Evolutionary conservation across 2,329 filamentous ascomycete species (phyloP).

Genomic region (Scorias spongiosa): DNA sequence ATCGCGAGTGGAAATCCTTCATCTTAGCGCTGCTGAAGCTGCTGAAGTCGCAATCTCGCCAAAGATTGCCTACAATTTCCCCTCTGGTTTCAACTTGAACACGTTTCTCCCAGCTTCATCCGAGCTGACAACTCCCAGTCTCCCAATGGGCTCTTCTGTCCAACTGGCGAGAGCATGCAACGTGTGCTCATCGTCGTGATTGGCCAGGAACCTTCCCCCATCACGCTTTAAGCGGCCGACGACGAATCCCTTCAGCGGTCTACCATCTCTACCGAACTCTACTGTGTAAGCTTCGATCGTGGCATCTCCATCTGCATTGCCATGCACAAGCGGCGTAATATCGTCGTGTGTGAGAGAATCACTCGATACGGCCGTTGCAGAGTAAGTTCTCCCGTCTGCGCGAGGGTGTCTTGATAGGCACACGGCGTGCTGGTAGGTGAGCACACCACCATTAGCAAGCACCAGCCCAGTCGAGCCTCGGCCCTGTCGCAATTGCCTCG

Average conservation of each 20-base stretch:
- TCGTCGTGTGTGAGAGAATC: slow-evolving; percentile 24
- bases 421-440: slow-evolving; percentile 51
- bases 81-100: slow-evolving; percentile 12
- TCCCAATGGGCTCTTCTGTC: slow-evolving; percentile 34
- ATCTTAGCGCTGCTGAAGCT: too few species aligned
- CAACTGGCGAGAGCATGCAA: slow-evolving; percentile 30
- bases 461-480: slow-evolving; percentile 38
- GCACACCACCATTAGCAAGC: slow-evolving; percentile 49
- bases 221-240: slow-evolving; percentile 35
- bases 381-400: slow-evolving; percentile 28
- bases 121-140: slow-evolving; percentile 29
- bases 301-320: not conserved
- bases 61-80: too few species aligned
- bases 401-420: slow-evolving; percentile 31
- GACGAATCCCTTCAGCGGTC: slow-evolving; percentile 33
- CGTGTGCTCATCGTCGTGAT: slow-evolving; percentile 37
- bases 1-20: too few species aligned
- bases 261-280: slow-evolving; percentile 38
- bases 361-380: slow-evolving; percentile 31
- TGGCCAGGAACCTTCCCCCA: slow-evolving; percentile 40
- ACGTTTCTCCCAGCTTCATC: slow-evolving; percentile 23
- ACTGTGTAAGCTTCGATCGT: slow-evolving; percentile 42
- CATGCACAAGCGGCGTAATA: not conserved
- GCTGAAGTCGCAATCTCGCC: too few species aligned
- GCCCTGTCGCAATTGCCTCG: slow-evolving; percentile 34